These are phyloP conservation scores for Verticillium klebahnii DNA, from an alignment of 2,329 filamentous ascomycete species.

Conservation along the genomic window DNA sequence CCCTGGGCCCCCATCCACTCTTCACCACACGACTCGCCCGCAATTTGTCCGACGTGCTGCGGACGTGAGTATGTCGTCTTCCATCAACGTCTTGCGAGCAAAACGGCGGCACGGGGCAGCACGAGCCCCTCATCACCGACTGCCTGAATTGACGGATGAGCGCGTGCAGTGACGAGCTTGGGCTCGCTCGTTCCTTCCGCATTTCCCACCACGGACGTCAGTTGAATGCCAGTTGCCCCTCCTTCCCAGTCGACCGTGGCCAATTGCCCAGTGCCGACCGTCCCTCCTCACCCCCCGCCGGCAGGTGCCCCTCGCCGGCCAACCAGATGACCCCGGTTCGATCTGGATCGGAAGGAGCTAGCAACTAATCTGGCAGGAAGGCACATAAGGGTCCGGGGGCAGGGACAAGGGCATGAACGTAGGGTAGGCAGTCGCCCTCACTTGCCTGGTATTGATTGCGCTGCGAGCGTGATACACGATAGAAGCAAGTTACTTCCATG, in stretches of 20 bases:
- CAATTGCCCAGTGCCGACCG: background rate
- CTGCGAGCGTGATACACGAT: background rate
- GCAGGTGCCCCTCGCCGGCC: background rate
- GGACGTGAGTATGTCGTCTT: background rate
- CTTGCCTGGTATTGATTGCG: background rate
- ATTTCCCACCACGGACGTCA: background rate
- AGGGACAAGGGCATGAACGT: background rate
- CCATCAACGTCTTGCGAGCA: background rate
- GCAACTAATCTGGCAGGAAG: background rate
- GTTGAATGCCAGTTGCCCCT: background rate
- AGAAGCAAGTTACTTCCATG: background rate
- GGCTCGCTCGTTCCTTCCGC: background rate
- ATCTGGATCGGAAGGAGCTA: background rate
- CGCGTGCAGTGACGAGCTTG: background rate
- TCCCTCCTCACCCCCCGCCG: background rate
- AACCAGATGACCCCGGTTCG: background rate
- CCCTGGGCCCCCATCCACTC: background rate
- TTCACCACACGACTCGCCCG: background rate
- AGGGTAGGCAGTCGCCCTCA: background rate
- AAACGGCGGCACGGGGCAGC: background rate
- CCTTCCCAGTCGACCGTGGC: background rate
- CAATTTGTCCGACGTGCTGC: background rate
- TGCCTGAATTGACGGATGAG: background rate
- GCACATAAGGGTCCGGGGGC: background rate
- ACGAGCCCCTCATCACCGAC: background rate